phyloP scores from a whole-genome alignment of 345 rosid species.

The Psidium friedrichsthalianum region DNA sequence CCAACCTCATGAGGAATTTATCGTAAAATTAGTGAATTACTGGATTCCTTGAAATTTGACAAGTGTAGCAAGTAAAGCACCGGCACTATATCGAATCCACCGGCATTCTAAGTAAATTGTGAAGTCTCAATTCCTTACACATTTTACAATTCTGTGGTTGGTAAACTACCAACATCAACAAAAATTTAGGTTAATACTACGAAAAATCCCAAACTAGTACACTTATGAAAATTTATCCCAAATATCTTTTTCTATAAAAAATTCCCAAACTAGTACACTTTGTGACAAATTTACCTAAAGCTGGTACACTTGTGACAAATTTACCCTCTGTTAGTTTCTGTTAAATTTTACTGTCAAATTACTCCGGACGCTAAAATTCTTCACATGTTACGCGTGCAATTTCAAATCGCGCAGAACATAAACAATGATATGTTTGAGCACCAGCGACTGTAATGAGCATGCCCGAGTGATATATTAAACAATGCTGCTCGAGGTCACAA shows the following conservation, averaged over 20 bases:
- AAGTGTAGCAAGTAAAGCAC: background rate
- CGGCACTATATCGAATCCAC: background rate
- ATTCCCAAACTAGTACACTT: no score
- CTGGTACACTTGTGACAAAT: no score
- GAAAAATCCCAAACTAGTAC: no score
- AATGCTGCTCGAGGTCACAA: background rate
- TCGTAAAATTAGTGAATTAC: background rate
- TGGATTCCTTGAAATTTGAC: background rate
- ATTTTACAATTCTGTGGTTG: background rate
- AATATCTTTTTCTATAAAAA: no score
- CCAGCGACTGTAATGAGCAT: background rate
- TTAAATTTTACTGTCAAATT: no score
- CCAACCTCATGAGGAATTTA: no score
- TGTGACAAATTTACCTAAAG: no score
- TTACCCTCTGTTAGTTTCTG: no score
- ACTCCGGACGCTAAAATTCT: background rate
- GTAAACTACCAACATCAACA: no score
- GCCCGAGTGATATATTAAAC: background rate
- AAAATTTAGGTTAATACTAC: no score
- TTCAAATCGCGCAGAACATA: background rate
- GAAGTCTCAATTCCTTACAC: background rate
- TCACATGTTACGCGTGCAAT: background rate
- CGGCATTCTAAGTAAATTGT: background rate
- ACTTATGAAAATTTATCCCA: no score
- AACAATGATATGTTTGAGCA: background rate